A percentile compares a stretch with the other conserved stretches of the same genome.
phyloP scores from a whole-genome alignment of 352 stramenopile genomes.

The Phytophthora capsici region DNA sequence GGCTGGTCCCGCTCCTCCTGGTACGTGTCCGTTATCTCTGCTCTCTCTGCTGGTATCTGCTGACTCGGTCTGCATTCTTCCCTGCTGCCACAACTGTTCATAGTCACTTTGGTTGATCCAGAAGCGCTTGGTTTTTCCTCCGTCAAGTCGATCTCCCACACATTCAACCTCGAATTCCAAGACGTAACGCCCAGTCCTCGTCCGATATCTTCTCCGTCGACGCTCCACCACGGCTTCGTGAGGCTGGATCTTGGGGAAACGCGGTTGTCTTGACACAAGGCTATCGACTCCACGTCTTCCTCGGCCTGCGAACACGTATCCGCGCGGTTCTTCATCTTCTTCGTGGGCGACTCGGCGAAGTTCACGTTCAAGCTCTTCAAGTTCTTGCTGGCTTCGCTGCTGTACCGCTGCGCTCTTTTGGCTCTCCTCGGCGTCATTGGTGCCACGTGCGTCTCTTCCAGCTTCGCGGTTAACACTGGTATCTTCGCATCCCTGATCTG shows the following conservation, averaged over 20 bases:
- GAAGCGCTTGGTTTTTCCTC: not conserved
- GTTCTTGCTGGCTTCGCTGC: not conserved
- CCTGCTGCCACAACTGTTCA: conserved; percentile 1
- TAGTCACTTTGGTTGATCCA: conserved; percentile 4
- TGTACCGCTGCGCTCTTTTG: not conserved
- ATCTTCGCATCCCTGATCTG: too few relatives aligned
- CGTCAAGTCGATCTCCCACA: not conserved
- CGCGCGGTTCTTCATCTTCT: not conserved
- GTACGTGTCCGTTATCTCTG: too few relatives aligned
- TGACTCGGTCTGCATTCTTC: not conserved
- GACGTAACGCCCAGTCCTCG: not conserved
- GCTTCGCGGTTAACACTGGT: too few relatives aligned
- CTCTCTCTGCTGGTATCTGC: not conserved
- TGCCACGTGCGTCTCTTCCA: too few relatives aligned
- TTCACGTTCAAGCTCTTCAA: not conserved
- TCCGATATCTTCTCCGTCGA: not conserved
- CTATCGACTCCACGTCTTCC: not conserved
- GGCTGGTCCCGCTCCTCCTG: not conserved
- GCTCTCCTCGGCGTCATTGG: too few relatives aligned
- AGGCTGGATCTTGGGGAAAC: too few relatives aligned
- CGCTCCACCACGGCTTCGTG: not conserved
- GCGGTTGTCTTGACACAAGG: not conserved
- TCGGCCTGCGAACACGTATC: not conserved
- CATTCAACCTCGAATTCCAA: conserved; percentile 3
- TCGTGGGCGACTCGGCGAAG: not conserved